Conservation (phyloP, 176 grass and related monocot genomes). For the Juncus inflexus region DNA sequence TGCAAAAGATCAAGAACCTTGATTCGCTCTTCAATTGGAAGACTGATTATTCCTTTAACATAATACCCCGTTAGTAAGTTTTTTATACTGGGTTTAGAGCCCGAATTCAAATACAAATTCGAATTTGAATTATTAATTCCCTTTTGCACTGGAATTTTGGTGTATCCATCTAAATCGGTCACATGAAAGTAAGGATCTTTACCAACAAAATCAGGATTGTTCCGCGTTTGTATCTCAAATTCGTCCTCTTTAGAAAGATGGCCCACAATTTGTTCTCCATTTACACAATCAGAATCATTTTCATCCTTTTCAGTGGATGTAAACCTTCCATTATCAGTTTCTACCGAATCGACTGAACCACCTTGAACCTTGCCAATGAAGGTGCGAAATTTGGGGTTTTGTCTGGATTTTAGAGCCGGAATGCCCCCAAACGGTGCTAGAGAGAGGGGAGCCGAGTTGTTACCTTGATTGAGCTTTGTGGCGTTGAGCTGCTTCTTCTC, state of each 20-base stretch:
- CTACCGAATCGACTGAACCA: constrained; percentile 15
- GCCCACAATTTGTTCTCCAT: neutral
- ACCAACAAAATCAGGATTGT: constrained; percentile 14
- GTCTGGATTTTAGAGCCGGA: neutral
- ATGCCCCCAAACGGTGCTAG: constrained; percentile 17
- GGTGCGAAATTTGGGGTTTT: constrained; percentile 13
- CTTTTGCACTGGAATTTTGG: neutral
- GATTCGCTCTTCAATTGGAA: constrained; percentile 68
- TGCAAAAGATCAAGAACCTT: constrained; percentile 76
- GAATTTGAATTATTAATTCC: neutral
- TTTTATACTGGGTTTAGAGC: neutral
- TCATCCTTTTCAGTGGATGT: neutral
- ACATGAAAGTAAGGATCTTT: neutral
- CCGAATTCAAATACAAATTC: constrained; percentile 4
- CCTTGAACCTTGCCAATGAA: constrained; percentile 16
- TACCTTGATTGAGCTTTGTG: constrained; percentile 24
- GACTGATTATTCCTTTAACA: constrained; percentile 46
- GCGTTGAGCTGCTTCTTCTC: constrained; percentile 2
- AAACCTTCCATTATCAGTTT: constrained; percentile 5
- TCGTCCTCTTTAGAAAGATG: neutral
- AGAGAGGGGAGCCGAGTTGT: constrained; percentile 27
- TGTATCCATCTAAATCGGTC: neutral
- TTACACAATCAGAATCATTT: neutral
- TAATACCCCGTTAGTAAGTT: constrained; percentile 33
- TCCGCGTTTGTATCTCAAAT: neutral